Conservation (phyloP, 768 basidiomycete genomes). For the Vararia minispora region DNA sequence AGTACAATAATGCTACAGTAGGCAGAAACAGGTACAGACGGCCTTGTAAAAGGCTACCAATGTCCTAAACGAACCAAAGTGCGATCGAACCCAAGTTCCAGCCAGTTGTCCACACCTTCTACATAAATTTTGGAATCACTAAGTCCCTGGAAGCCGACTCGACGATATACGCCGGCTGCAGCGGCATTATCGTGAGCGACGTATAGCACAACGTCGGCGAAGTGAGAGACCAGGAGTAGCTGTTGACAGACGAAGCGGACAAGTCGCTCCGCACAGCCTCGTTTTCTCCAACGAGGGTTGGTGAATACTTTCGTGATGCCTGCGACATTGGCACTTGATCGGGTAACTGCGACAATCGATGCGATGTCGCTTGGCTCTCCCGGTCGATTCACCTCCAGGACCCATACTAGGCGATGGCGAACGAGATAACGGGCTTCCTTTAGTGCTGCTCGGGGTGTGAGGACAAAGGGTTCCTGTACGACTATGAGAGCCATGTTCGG, state of each 20-base stretch:
- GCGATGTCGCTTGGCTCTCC: constrained; percentile 31
- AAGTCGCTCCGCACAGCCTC: constrained; percentile 51
- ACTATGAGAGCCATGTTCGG: neutral
- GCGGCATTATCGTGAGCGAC: constrained; percentile 47
- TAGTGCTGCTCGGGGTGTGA: constrained; percentile 30
- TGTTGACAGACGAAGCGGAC: constrained; percentile 44
- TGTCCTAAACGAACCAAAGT: constrained; percentile 41
- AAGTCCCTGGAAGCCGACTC: constrained; percentile 58
- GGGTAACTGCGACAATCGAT: constrained; percentile 57
- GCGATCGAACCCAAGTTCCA: constrained; percentile 54
- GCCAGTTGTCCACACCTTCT: constrained; percentile 41
- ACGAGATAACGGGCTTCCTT: constrained; percentile 44
- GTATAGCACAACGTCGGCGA: constrained; percentile 54
- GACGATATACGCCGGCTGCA: constrained; percentile 46
- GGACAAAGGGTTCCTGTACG: constrained; percentile 41
- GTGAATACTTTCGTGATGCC: constrained; percentile 71
- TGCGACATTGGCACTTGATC: constrained; percentile 43
- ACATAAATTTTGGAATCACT: constrained; percentile 16
- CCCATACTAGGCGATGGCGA: constrained; percentile 40
- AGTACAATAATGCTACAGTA: no score
- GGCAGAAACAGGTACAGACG: no score
- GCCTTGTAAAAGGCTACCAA: no score
- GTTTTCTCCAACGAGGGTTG: constrained; percentile 34
- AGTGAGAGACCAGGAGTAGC: constrained; percentile 31
- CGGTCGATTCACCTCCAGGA: constrained; percentile 33